Base-by-base conservation (phyloP, 2,329 filamentous ascomycete genomes). In the Polytolypa hystricis region DNA sequence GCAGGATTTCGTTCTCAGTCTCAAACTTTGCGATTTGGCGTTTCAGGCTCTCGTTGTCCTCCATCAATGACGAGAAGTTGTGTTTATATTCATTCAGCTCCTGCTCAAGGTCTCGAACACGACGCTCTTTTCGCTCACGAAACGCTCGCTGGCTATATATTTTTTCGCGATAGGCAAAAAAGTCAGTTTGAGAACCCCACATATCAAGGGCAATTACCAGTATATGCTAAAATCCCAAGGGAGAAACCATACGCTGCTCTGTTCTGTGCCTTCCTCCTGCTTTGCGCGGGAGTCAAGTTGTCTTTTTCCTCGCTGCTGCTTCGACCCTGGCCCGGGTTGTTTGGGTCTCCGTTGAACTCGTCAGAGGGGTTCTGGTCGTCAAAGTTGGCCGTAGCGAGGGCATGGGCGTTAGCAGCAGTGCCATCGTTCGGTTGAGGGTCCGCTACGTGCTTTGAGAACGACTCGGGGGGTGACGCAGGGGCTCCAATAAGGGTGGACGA, bases 1-100 rank as follows among this genome's bases (percentile, higher is more conserved):
- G 81, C 23, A 96, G 67, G 37, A 95, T 87, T 61, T 95, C 84
- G 57, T 95, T 95, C 57, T 96, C 87, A 6, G 85, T 94, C 42
- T 77, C 79, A 36, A 84, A 77, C 53, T 83, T 82, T 47, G 91
- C 83, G 18, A 95, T 69, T 51, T 93, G 81, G 14, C 81, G 76
- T 61, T 84, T 89, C 18, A 96, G 67, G 21, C 81, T 78, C 58
- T 93, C 84, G 54, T 95, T 95, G 57, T 95, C 87, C 30, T 79
- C 75, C 27, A 79, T 73, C 0, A 91, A 73, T 21, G 74, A 71
- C 38, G 78, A 73, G 35, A 84, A 81, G 33, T 79, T 77, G 41
- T 78, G 76, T 55, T 93, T 81, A 20, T 95, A 75, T 33, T 68
- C 71, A 33, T 75, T 79, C 18, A 96, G 77, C 57, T 93, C 91